These are phyloP conservation scores for Neurospora tetraspora DNA, from an alignment of 495 filamentous ascomycete genomes.

Conservation along the genomic window DNA sequence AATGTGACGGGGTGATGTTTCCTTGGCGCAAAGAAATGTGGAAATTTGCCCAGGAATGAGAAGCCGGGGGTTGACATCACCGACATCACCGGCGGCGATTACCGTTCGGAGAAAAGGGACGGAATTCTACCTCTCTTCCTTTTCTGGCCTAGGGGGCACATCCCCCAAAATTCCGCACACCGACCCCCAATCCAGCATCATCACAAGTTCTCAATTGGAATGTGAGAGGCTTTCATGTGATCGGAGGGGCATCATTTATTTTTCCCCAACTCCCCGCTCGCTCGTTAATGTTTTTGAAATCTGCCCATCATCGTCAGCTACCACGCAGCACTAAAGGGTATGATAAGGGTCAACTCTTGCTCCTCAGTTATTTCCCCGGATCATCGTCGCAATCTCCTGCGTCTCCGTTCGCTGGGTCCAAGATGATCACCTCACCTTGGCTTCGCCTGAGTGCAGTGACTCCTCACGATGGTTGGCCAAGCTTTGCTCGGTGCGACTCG, in stretches of 20 bases:
- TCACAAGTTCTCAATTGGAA: neutral
- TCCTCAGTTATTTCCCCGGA: neutral
- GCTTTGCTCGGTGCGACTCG: neutral
- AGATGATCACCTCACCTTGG: neutral
- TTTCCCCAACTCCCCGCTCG: neutral
- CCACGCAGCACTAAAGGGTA: neutral
- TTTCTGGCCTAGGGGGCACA: neutral
- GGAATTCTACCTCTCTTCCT: neutral
- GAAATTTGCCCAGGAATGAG: neutral
- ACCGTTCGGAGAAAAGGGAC: conserved; percentile 3
- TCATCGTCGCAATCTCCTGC: neutral
- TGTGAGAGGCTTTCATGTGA: conserved; percentile 4
- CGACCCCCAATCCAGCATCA: neutral
- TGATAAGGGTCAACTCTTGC: neutral
- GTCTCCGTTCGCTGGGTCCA: neutral
- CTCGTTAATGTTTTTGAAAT: neutral
- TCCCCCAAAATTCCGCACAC: neutral
- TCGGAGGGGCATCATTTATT: conserved; percentile 2
- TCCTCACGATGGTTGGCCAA: neutral
- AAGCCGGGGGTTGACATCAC: conserved; percentile 4
- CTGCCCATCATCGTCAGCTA: neutral
- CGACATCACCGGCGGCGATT: conserved; percentile 3
- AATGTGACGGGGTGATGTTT: conserved; percentile 6
- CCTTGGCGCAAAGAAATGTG: conserved; percentile 8
- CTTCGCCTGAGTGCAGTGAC: neutral